phyloP scores from a whole-genome alignment of 2,329 filamentous ascomycete genomes.

The Scedosporium apiospermum region DNA sequence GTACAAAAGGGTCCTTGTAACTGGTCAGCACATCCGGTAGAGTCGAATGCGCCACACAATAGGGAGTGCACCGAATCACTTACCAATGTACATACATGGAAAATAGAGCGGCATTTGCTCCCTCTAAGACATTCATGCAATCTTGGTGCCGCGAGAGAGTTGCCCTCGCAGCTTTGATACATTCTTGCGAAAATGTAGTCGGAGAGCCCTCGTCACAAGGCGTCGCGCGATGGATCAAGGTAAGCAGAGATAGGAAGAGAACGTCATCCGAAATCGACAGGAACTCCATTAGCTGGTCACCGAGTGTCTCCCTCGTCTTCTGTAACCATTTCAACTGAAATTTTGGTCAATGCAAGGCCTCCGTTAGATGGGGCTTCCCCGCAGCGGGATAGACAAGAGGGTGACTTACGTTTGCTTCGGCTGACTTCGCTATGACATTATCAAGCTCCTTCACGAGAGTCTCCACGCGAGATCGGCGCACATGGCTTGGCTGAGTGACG shows the following conservation, averaged over 20 bases:
- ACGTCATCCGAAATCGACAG: slow-evolving; percentile 30
- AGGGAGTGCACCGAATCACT: slow-evolving; percentile 6
- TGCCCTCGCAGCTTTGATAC: slow-evolving; percentile 29
- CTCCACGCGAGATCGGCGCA: slow-evolving; percentile 23
- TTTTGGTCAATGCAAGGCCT: background rate
- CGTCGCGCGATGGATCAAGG: slow-evolving; percentile 32
- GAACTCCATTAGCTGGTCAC: slow-evolving; percentile 7
- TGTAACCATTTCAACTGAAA: background rate
- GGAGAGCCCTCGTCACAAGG: slow-evolving; percentile 18
- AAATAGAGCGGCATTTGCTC: slow-evolving; percentile 26
- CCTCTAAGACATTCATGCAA: slow-evolving; percentile 26
- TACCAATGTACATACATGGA: slow-evolving; percentile 32
- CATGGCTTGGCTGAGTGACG: slow-evolving; percentile 21
- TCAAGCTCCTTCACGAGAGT: slow-evolving; percentile 20
- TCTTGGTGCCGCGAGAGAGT: slow-evolving; percentile 31
- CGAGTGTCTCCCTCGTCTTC: background rate
- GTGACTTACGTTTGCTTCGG: slow-evolving; percentile 9
- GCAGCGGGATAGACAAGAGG: background rate
- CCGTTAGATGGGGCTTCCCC: background rate
- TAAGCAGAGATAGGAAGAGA: slow-evolving; percentile 28
- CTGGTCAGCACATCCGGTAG: background rate
- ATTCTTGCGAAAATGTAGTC: slow-evolving; percentile 29
- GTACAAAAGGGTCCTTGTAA: slow-evolving; percentile 32
- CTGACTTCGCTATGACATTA: slow-evolving; percentile 19
- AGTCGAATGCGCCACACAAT: background rate